A percentile compares a stretch with the other conserved stretches of the same genome.
These are phyloP conservation scores for Hemileccinum rubropunctum DNA, from an alignment of 768 basidiomycete species.

Conservation along the genomic window DNA sequence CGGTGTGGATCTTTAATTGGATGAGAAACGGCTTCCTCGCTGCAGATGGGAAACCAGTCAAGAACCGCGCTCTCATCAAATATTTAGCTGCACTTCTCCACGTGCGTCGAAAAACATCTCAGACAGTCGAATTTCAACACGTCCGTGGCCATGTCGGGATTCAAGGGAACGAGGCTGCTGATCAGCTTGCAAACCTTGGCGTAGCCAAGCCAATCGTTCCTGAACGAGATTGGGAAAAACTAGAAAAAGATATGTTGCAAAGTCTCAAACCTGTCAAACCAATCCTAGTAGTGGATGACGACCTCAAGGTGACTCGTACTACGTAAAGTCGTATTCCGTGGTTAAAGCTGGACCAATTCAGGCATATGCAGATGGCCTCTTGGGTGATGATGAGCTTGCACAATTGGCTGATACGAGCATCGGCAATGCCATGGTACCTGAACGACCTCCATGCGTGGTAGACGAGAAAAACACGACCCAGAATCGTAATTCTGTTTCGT, in stretches of 20 bases:
- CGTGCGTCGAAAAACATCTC: slow-evolving; percentile 47
- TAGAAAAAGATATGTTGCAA: slow-evolving; percentile 16
- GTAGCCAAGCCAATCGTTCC: slow-evolving; percentile 33
- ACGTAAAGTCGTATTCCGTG: background rate
- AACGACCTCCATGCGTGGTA: background rate
- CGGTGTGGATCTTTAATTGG: slow-evolving; percentile 73
- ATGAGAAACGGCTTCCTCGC: slow-evolving; percentile 47
- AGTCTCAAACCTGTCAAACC: slow-evolving; percentile 9
- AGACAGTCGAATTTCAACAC: slow-evolving; percentile 60
- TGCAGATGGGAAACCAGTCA: slow-evolving; percentile 53
- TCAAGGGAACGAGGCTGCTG: slow-evolving; percentile 86
- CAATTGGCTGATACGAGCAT: slow-evolving; percentile 12
- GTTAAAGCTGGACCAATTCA: slow-evolving; percentile 10
- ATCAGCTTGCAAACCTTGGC: slow-evolving; percentile 66
- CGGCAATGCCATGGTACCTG: background rate
- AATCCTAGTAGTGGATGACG: background rate
- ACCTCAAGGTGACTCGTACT: slow-evolving; percentile 20
- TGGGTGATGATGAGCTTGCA: slow-evolving; percentile 35
- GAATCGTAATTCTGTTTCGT: background rate
- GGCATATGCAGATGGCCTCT: slow-evolving; percentile 36
- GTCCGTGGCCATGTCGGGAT: slow-evolving; percentile 80
- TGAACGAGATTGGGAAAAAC: slow-evolving; percentile 60
- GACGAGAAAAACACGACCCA: background rate
- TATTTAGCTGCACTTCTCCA: slow-evolving; percentile 66
- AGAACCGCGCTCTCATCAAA: slow-evolving; percentile 68